phyloP scores from a whole-genome alignment of 2,329 filamentous ascomycete genomes.

The Trichoderma cornu-damae region DNA sequence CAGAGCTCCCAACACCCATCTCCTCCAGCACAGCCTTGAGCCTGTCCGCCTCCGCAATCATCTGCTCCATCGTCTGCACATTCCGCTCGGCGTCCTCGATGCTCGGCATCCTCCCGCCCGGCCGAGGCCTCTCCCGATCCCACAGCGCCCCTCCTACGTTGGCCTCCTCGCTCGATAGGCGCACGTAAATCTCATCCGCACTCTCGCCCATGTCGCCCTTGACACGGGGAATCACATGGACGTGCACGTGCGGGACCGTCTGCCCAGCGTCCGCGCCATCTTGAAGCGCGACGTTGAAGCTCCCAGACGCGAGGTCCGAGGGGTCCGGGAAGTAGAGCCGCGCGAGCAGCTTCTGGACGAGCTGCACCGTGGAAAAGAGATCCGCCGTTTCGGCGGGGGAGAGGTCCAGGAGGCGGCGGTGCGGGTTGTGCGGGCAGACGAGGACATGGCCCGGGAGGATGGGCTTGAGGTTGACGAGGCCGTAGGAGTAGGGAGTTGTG shows the following conservation, averaged over 20 bases:
- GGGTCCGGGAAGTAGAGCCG: conserved; percentile 49
- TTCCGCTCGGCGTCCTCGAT: conserved; percentile 67
- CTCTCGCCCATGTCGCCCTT: conserved; percentile 46
- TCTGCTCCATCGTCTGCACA: conserved; percentile 65
- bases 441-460: conserved; percentile 90
- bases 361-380: conserved; percentile 81
- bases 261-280: conserved; percentile 87
- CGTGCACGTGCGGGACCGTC: conserved; percentile 89
- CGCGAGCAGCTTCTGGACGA: conserved; percentile 70
- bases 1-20: conserved; percentile 33
- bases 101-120: conserved; percentile 56
- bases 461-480: conserved; percentile 92
- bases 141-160: conserved; percentile 69
- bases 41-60: conserved; percentile 70
- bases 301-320: conserved; percentile 51
- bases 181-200: conserved; percentile 71
- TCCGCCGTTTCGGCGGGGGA: conserved; percentile 66
- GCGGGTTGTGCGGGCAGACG: conserved; percentile 66
- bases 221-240: conserved; percentile 78
- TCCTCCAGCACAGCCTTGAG: conserved; percentile 50
- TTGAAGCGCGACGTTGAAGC: conserved; percentile 92
- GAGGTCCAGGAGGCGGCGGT: conserved; percentile 72
- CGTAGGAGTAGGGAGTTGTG: conserved; percentile 71
- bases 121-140: conserved; percentile 47
- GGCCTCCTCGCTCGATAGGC: conserved; percentile 78